Evolutionary conservation across 768 basidiomycete species (phyloP), one percentile per base, ranked within the genome.

Genomic region (Auricularia heimuer): DNA sequence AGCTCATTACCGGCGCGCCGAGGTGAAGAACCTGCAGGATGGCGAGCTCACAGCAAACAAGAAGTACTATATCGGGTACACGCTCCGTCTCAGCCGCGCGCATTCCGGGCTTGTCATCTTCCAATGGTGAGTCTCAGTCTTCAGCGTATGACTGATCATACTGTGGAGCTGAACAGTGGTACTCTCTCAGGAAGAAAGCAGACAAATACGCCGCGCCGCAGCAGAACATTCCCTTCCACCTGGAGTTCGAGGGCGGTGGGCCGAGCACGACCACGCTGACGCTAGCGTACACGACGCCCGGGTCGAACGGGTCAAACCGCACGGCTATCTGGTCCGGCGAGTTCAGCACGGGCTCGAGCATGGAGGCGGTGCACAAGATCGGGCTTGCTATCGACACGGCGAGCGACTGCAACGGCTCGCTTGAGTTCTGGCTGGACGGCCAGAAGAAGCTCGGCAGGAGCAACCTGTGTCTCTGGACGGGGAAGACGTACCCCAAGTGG

Each of bases 361-460:
- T 33, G 56, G 56, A 60, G 24, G 29, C 14, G 11, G 56, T 60
- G 11, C 56, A 60, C 56, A 29, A 60, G 34, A 60, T 60, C 29
- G 56, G 56, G 8, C 34, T 60, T 29, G 56, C 56, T 18, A 60
- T 60, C 24, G 56, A 60, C 56, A 60, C 56, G 24, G 56, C 24
- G 24, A 35, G 34, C 34, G 34, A 60, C 56, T 60, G 56, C 34
- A 35, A 35, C 56, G 56, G 56, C 24, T 8, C 6, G 24, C 56
- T 60, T 6, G 56, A 60, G 56, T 34, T 60, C 56, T 60, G 56
- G 56, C 56, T 60, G 24, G 56, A 60, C 24, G 56, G 56, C 56
- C 14, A 60, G 56, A 29, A 60, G 56, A 8, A 33, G 24, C 29
- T 60, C 34, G 33, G 34, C 29, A 6, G 56, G 7, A 35, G 56